These are phyloP conservation scores for Backusella luteola DNA, from an alignment of 192 early-diverging fungal species.

Conservation along the genomic window DNA sequence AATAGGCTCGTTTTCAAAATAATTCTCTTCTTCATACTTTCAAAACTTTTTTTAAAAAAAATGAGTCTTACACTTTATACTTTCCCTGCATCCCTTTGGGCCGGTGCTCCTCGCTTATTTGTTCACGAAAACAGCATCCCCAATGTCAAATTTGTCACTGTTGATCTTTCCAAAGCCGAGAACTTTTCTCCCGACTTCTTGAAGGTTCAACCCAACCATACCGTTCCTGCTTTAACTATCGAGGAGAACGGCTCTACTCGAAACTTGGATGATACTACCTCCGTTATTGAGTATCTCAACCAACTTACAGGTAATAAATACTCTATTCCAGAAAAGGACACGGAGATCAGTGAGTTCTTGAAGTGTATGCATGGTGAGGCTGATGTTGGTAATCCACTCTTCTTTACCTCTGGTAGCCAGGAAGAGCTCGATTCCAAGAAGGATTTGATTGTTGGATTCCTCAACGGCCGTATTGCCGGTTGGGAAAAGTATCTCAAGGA, in stretches of 20 bases:
- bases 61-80: conserved; percentile 16
- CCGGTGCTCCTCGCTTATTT: conserved; percentile 15
- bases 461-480: conserved; percentile 17
- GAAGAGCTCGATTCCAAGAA: conserved; percentile 20
- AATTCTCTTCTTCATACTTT: no score
- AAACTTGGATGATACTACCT: conserved; percentile 1
- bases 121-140: conserved; percentile 7
- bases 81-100: conserved; percentile 21
- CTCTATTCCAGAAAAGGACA: not conserved
- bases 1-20: not conserved
- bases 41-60: not conserved
- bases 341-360: not conserved
- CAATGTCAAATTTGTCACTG: conserved; percentile 4
- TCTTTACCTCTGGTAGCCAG: conserved; percentile 1
- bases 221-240: conserved; percentile 17
- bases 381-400: conserved; percentile 15
- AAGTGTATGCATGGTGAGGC: not conserved
- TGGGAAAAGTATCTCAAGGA: not conserved
- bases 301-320: not conserved
- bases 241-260: not conserved
- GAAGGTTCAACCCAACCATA: conserved; percentile 10
- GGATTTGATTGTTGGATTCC: not conserved
- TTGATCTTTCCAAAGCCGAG: conserved; percentile 25
- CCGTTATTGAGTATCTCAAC: conserved; percentile 15
- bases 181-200: conserved; percentile 21